Evolutionary conservation across 768 basidiomycete species (phyloP).

Genomic region (Russula earlei): DNA sequence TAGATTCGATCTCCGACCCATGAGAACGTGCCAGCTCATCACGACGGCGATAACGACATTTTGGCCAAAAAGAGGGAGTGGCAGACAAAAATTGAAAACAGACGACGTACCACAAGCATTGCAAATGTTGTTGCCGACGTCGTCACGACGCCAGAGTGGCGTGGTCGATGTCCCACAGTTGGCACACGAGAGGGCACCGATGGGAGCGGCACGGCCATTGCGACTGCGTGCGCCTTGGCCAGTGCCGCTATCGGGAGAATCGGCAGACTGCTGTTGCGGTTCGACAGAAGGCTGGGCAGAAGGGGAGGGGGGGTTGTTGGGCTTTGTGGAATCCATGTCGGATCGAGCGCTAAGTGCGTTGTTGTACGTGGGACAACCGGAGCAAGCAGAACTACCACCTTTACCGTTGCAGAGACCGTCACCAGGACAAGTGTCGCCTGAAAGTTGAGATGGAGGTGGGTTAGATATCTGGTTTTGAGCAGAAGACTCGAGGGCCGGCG

Average conservation of each 20-base stretch:
- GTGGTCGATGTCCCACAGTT: conserved; percentile 88
- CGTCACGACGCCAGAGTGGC: conserved; percentile 83
- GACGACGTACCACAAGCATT: conserved; percentile 81
- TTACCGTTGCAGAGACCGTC: conserved; percentile 98
- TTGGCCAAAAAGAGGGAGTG: conserved; percentile 17
- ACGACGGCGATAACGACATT: conserved; percentile 10
- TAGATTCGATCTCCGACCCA: conserved; percentile 9
- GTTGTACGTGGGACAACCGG: conserved; percentile 95
- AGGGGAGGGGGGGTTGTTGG: conserved; percentile 22
- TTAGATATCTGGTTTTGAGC: conserved; percentile 20
- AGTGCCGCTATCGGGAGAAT: conserved; percentile 12
- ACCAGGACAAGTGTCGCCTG: conserved; percentile 83
- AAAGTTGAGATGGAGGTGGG: conserved; percentile 14
- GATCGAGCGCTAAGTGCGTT: conserved; percentile 50
- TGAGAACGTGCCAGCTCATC: conserved; percentile 16
- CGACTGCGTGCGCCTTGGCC: conserved; percentile 10
- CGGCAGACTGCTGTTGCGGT: conserved; percentile 10
- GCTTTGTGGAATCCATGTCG: conserved; percentile 28
- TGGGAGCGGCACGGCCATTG: conserved; percentile 29
- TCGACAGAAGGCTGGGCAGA: conserved; percentile 21
- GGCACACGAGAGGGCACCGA: conserved; percentile 76
- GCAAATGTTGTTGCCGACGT: conserved; percentile 88
- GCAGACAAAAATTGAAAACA: conserved; percentile 17
- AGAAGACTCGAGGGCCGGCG: conserved; percentile 25
- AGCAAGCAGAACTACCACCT: conserved; percentile 86